These are phyloP conservation scores for Lithocarpus polystachyus DNA, from an alignment of 306 rosid genomes.

Conservation along the genomic window DNA sequence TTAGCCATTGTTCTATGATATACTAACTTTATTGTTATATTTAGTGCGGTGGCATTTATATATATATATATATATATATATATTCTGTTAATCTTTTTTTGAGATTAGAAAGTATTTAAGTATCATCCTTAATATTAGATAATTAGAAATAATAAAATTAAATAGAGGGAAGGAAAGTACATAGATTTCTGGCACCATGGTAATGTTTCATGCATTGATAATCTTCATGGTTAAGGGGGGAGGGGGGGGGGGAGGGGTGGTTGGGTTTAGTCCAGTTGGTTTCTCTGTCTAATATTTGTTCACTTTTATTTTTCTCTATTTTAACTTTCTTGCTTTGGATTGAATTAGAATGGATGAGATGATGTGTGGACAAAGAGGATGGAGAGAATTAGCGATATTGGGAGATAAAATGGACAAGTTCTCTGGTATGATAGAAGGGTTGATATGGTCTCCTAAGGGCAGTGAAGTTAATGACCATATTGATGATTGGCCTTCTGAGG, in stretches of 20 bases:
- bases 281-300: constrained; percentile 20
- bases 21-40: neutral
- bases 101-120: neutral
- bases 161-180: neutral
- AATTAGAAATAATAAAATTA: neutral
- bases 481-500: constrained; percentile 82
- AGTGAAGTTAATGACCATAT: constrained; percentile 39
- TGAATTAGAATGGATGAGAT: constrained; percentile 91
- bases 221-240: neutral
- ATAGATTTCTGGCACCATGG: neutral
- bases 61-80: too few relatives aligned
- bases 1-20: neutral
- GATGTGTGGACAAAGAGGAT: constrained; percentile 96
- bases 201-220: neutral
- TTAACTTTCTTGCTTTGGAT: constrained; percentile 6
- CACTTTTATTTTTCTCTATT: neutral
- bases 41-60: neutral
- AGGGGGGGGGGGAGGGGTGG: neutral
- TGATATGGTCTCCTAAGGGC: constrained; percentile 73
- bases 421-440: constrained; percentile 78
- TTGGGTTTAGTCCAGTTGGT: constrained; percentile 16
- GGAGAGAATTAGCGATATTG: constrained; percentile 90
- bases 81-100: too few relatives aligned
- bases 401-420: constrained; percentile 84
- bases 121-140: neutral